Conservation (phyloP, 2,329 filamentous ascomycete species). For the Sporothrix pallida region DNA sequence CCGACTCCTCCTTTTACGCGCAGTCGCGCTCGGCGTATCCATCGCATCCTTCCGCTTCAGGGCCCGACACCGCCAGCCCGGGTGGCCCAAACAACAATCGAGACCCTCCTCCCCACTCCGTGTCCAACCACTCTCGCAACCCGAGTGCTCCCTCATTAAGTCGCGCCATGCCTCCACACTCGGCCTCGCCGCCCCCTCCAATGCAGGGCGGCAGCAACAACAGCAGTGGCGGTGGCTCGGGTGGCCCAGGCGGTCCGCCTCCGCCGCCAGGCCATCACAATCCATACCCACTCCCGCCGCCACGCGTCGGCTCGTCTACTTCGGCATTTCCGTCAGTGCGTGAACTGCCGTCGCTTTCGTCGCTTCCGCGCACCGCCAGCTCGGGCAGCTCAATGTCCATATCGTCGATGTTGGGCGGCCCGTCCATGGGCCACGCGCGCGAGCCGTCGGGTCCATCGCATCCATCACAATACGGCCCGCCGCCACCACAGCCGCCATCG, state of each 20-base stretch:
- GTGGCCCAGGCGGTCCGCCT: constrained; percentile 30
- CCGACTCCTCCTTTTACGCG: constrained; percentile 53
- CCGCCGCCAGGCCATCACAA: constrained; percentile 40
- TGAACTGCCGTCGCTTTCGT: constrained; percentile 58
- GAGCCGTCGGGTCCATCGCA: constrained; percentile 46
- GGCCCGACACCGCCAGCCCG: neutral
- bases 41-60: constrained; percentile 41
- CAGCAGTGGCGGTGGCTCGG: constrained; percentile 35
- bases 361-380: constrained; percentile 55
- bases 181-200: constrained; percentile 38
- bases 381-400: constrained; percentile 65
- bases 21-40: constrained; percentile 47
- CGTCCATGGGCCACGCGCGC: constrained; percentile 47
- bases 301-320: constrained; percentile 52
- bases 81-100: neutral
- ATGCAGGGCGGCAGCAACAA: constrained; percentile 20
- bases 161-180: constrained; percentile 53
- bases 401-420: constrained; percentile 64
- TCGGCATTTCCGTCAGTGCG: constrained; percentile 56
- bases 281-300: constrained; percentile 55
- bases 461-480: constrained; percentile 49
- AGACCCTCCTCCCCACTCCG: constrained; percentile 38
- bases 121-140: constrained; percentile 50
- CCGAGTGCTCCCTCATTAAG: constrained; percentile 50
- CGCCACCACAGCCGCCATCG: constrained; percentile 1